Evolutionary conservation across 768 basidiomycete genomes (phyloP), one percentile per base, ranked within the genome.

Genomic region (Tricholoma matsutake): DNA sequence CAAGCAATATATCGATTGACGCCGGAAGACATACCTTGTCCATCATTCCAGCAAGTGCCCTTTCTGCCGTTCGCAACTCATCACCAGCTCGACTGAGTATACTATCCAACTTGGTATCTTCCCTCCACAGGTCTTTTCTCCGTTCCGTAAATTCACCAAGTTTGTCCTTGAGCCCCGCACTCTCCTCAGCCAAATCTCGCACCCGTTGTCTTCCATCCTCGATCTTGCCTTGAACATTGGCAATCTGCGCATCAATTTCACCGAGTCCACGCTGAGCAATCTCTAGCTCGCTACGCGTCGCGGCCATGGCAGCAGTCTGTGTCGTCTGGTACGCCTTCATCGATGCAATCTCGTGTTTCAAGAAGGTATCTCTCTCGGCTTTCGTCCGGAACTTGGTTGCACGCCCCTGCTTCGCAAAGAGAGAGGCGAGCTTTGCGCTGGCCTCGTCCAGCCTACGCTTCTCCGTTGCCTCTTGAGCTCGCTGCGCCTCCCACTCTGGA

Each of bases 61-160:
- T 79, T 74, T 98, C 94, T 0, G 92, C 87, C 1, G 82, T 82
- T 68, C 89, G 83, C 65, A 96, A 77, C 72, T 98, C 92, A 59
- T 93, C 90, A 11, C 80, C 80, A 2, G 92, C 94, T 57, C 92
- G 84, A 34, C 81, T 81, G 2, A 93, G 86, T 14, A 89, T 79
- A 60, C 88, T 88, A 63, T 89, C 86, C 45, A 97, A 75, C 72
- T 92, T 96, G 0, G 92, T 88, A 63, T 98, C 96, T 72, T 96
- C 94, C 66, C 96, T 82, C 96, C 97, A 98, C 32, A 94, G 72
- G 56, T 96, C 94, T 81, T 96, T 97, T 66, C 94, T 78, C 72
- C 85, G 83, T 74, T 98, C 96, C 47, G 76, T 82, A 69, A 89
- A 75, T 55, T 86, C 88, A 25, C 79, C 81, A 64, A 88, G 83